Conservation (phyloP, 192 early-diverging fungal genomes). For the Anaeromyces robustus region DNA sequence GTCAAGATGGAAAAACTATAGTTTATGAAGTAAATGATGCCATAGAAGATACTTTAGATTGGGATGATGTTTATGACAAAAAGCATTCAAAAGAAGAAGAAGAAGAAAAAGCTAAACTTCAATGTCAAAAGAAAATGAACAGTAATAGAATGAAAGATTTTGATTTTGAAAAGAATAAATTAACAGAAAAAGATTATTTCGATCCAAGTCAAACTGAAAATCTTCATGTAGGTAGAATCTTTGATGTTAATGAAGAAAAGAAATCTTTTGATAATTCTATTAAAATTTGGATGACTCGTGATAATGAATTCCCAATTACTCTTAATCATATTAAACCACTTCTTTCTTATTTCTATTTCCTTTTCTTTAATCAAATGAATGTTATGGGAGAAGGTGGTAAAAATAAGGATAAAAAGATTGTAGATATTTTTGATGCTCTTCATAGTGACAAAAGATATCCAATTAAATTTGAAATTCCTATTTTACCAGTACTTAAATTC, state of each 20-base stretch:
- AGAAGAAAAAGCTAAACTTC: background rate
- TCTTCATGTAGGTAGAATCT: background rate
- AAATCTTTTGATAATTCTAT: background rate
- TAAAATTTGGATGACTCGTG: background rate
- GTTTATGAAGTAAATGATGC: background rate
- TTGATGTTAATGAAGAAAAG: background rate
- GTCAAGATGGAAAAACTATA: background rate
- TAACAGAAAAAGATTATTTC: background rate
- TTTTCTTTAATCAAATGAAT: background rate
- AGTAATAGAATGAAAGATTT: background rate
- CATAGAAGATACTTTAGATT: background rate
- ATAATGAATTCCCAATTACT: background rate
- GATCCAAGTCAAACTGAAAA: background rate
- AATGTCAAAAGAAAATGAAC: background rate
- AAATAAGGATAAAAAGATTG: too few species aligned
- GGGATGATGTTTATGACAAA: background rate
- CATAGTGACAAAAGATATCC: background rate
- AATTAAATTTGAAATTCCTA: background rate
- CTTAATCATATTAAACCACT: background rate
- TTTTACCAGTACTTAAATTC: background rate
- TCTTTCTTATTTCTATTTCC: background rate
- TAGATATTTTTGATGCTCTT: background rate
- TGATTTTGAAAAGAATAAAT: background rate
- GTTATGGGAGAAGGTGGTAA: too few species aligned
- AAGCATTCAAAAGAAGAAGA: background rate